Evolutionary conservation across 306 rosid species (phyloP).

Genomic region (Oxytropis ochrocephala): DNA sequence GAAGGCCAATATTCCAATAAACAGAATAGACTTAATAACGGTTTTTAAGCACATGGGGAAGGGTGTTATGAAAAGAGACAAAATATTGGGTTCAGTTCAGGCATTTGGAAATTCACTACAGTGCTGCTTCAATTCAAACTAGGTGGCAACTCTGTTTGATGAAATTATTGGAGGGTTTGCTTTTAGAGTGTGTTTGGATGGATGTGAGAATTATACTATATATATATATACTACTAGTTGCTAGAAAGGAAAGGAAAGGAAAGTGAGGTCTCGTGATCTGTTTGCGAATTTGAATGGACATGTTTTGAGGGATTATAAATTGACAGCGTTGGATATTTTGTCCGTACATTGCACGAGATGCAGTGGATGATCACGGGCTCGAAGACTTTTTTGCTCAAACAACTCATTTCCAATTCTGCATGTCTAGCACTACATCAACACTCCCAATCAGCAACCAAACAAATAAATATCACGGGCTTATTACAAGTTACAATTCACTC

Average conservation of each 20-base stretch:
- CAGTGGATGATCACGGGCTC: constrained; percentile 77
- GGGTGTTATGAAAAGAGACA: neutral
- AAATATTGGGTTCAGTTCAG: neutral
- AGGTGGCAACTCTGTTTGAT: neutral
- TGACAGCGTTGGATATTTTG: constrained; percentile 27
- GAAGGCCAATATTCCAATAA: neutral
- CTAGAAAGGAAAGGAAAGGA: neutral
- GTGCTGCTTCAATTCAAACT: no score
- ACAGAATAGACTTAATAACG: neutral
- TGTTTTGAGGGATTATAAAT: neutral
- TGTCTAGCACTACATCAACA: neutral
- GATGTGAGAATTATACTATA: neutral
- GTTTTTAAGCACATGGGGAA: neutral
- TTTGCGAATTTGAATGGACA: neutral
- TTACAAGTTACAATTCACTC: neutral
- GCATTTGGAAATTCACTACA: no score
- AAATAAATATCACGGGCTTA: no score
- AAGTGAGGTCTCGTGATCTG: constrained; percentile 26
- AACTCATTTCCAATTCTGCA: constrained; percentile 1
- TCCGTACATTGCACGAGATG: constrained; percentile 32
- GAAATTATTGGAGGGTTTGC: constrained; percentile 7
- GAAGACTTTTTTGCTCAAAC: constrained; percentile 2
- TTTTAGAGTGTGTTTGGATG: neutral
- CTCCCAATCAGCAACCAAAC: neutral
- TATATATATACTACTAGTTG: neutral